phyloP scores from a whole-genome alignment of 2,329 filamentous ascomycete genomes.

The Setomelanomma holmii region DNA sequence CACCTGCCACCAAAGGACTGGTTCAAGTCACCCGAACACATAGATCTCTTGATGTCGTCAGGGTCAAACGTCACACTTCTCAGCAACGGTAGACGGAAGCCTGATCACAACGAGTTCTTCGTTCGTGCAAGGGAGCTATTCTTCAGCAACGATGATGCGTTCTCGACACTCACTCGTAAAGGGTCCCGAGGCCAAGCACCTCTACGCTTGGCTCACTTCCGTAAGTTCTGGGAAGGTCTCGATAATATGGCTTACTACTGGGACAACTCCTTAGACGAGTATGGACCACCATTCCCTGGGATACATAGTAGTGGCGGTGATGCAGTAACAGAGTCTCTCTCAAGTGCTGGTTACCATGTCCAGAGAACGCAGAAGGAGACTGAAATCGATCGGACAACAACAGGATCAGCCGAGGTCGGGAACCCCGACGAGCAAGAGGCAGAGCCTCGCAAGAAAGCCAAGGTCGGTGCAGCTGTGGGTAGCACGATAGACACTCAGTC shows the following conservation, averaged over 20 bases:
- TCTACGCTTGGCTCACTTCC: constrained; percentile 61
- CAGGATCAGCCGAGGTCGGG: constrained; percentile 11
- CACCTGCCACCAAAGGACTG: constrained; percentile 51
- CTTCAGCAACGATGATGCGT: constrained; percentile 64
- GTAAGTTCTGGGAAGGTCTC: constrained; percentile 67
- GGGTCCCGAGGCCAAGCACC: constrained; percentile 54
- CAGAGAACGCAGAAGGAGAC: constrained; percentile 17
- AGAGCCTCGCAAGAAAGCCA: constrained; percentile 50
- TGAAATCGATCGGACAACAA: too few relatives aligned
- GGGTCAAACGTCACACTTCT: constrained; percentile 41
- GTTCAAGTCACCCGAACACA: constrained; percentile 37
- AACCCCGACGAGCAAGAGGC: constrained; percentile 32
- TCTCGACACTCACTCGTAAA: constrained; percentile 61
- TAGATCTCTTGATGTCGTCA: constrained; percentile 29
- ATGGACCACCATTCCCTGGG: constrained; percentile 48
- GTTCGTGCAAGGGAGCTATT: constrained; percentile 59
- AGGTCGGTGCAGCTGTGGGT: constrained; percentile 35
- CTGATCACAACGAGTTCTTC: constrained; percentile 58
- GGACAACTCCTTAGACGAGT: constrained; percentile 66
- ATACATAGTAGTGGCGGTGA: constrained; percentile 7
- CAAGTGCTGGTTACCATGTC: constrained; percentile 3
- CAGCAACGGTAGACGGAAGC: constrained; percentile 59
- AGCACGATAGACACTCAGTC: constrained; percentile 17
- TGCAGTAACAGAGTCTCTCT: constrained; percentile 16
- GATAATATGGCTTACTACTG: constrained; percentile 68